Evolutionary conservation across 2,329 filamentous ascomycete species (phyloP).

Genomic region (Fusarium sp.): DNA sequence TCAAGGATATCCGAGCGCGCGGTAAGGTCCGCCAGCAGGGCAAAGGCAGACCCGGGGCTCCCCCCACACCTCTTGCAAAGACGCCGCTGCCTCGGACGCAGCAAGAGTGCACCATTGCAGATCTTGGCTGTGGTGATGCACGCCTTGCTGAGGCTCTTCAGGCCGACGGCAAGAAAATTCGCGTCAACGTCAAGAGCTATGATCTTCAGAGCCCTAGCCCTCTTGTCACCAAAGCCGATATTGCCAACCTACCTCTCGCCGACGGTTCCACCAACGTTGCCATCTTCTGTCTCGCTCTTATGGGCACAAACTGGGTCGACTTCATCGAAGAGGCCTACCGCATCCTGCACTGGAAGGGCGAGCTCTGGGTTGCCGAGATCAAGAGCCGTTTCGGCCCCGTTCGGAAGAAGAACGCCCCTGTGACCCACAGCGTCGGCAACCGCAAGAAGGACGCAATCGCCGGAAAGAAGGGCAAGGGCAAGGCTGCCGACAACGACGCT

Average conservation of each 20-base stretch:
- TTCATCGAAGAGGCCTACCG: conserved; percentile 97
- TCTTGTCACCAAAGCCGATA: conserved; percentile 88
- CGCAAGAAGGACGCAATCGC: conserved; percentile 61
- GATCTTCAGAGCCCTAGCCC: conserved; percentile 82
- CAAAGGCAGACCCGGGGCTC: conserved; percentile 45
- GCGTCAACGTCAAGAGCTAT: conserved; percentile 81
- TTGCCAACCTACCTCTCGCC: conserved; percentile 79
- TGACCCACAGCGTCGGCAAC: conserved; percentile 77
- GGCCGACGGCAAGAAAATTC: conserved; percentile 69
- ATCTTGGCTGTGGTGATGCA: conserved; percentile 93
- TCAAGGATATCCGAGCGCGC: conserved; percentile 74
- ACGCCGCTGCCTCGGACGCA: conserved; percentile 75
- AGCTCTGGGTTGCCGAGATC: conserved; percentile 97
- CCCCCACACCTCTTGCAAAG: conserved; percentile 41
- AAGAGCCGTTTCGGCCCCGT: conserved; percentile 80
- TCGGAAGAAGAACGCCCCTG: conserved; percentile 51
- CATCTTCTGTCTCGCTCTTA: conserved; percentile 94
- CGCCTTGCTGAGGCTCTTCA: conserved; percentile 77
- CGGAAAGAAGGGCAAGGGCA: conserved; percentile 59
- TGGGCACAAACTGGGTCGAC: conserved; percentile 98
- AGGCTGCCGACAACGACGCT: conserved; percentile 56
- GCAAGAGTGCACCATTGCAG: conserved; percentile 80
- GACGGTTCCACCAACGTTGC: conserved; percentile 84
- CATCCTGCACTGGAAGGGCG: conserved; percentile 89
- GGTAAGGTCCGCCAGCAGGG: conserved; percentile 59